Evolutionary conservation across 2,329 filamentous ascomycete genomes (phyloP), one percentile per base, ranked within the genome.

Genomic region (Sporothrix pseudoabietina): DNA sequence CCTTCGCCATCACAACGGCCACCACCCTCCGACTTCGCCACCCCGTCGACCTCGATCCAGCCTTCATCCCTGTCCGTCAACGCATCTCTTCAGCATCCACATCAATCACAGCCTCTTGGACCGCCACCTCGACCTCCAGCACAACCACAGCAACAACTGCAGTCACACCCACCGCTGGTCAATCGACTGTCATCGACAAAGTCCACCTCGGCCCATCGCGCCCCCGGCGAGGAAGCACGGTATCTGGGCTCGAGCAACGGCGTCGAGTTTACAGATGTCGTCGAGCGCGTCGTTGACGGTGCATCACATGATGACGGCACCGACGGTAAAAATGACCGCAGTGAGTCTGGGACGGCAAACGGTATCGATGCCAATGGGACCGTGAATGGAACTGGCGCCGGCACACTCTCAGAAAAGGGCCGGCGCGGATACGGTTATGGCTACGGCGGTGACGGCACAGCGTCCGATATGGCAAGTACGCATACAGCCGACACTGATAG

Each of bases 231-330:
- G 30, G 70, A 71, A 14, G 59, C 70, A 1, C 57, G 44, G 8
- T 71, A 71, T 55, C 70, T 71, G 14, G 69, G 69, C 22, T 71
- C 69, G 2, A 71, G 69, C 41, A 71, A 71, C 9, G 69, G 69
- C 9, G 69, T 71, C 22, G 69, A 71, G 19, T 71, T 71, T n/a
- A 71, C 70, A 16, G 70, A 71, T 16, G 70, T 71, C 2, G 70
- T 71, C 4, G 70, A 71, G 57, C 57, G 70, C 3, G 59, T 71
- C 2, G 47, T 66, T 8, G 70, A 66, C 52, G 30, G 59, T 10
- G 35, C 70, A n/a, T 63, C 55, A 2, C 44, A 54, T 6, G 70
- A 65, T 30, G 59, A 66, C 39, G 59, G 59, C 32, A 6, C 35
- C 3, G 59, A 63, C 9, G 8, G 8, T 5, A 63, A 41, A 9